These are phyloP conservation scores for Podaxis rugospora DNA, from an alignment of 768 basidiomycete species.

Conservation along the genomic window DNA sequence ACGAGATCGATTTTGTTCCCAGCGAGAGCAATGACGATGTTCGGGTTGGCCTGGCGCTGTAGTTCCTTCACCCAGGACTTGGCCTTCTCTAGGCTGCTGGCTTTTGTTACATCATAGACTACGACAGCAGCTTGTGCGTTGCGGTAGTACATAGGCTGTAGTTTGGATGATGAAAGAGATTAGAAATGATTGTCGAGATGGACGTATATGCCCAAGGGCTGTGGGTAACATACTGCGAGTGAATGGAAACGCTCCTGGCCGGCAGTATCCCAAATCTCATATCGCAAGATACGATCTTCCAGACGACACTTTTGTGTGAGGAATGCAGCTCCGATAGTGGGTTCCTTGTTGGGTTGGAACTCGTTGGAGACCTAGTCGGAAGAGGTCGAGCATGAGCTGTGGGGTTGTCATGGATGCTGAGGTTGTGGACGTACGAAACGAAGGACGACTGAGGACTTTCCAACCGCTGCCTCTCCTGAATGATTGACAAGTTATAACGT, in stretches of 20 bases:
- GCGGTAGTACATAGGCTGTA: constrained; percentile 96
- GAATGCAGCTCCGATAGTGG: constrained; percentile 96
- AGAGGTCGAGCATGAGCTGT: constrained; percentile 14
- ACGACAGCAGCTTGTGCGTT: constrained; percentile 98
- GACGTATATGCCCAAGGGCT: neutral
- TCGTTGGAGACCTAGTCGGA: constrained; percentile 81
- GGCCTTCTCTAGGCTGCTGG: constrained; percentile 93
- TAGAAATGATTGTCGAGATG: neutral
- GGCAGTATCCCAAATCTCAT: constrained; percentile 98
- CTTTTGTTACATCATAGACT: constrained; percentile 97
- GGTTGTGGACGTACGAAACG: constrained; percentile 70
- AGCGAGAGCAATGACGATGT: constrained; percentile 97
- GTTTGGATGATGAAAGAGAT: constrained; percentile 7
- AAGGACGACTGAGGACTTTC: constrained; percentile 97
- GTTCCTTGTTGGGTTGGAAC: constrained; percentile 98
- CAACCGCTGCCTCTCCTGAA: constrained; percentile 95
- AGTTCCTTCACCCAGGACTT: constrained; percentile 99
- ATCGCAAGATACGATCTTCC: constrained; percentile 89
- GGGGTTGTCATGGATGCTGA: neutral
- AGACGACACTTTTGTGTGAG: constrained; percentile 92
- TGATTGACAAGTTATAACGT: constrained; percentile 5
- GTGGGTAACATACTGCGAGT: constrained; percentile 63
- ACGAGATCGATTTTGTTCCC: constrained; percentile 97
- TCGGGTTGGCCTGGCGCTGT: constrained; percentile 97
- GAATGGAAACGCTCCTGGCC: constrained; percentile 98